These are phyloP conservation scores for Lanmaoa pseudosensibilis DNA, from an alignment of 768 basidiomycete species.

Conservation along the genomic window DNA sequence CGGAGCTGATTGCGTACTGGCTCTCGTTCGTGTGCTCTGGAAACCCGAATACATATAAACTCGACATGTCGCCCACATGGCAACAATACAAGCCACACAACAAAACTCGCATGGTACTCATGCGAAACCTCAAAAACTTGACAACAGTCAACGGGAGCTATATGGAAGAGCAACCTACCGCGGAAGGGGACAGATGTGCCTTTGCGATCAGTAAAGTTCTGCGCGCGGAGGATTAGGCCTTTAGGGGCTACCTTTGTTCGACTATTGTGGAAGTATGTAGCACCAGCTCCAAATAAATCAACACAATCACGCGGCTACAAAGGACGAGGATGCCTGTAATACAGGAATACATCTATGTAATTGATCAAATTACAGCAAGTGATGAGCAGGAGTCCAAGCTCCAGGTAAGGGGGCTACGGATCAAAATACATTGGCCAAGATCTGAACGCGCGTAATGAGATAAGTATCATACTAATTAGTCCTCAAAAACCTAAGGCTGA, in stretches of 20 bases:
- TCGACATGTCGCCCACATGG: conserved; percentile 53
- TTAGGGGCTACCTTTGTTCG: neutral
- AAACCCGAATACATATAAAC: conserved; percentile 56
- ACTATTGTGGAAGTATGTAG: neutral
- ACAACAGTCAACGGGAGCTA: conserved; percentile 41
- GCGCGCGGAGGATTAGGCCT: conserved; percentile 37
- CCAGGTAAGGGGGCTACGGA: neutral
- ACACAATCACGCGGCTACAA: neutral
- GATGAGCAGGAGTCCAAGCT: neutral
- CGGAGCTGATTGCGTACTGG: conserved; percentile 66
- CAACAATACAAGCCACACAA: conserved; percentile 32
- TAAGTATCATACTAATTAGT: conserved; percentile 13
- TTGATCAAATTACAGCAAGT: neutral
- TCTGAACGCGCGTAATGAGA: neutral
- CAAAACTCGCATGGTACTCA: conserved; percentile 47
- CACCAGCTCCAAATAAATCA: neutral
- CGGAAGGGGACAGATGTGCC: conserved; percentile 40
- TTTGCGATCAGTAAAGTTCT: conserved; percentile 37
- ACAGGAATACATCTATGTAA: neutral
- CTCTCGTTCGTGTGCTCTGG: conserved; percentile 60
- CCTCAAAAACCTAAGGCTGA: neutral
- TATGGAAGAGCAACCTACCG: conserved; percentile 39
- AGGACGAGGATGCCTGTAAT: neutral
- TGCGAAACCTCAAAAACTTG: conserved; percentile 35
- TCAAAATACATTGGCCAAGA: neutral